Evolutionary conservation across 257 asterid genomes (phyloP).

Genomic region (Gentiana straminea): DNA sequence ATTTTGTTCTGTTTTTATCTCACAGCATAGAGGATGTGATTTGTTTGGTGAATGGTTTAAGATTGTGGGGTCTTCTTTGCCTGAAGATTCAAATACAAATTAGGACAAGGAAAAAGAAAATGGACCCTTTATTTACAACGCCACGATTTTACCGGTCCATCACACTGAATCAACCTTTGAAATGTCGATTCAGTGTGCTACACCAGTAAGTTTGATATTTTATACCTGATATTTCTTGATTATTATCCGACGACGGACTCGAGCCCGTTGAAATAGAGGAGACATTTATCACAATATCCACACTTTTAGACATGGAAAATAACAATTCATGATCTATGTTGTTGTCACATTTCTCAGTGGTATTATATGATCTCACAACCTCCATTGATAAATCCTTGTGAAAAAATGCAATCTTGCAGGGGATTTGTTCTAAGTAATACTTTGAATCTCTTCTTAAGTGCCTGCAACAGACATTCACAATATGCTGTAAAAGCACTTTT

Average conservation of each 20-base stretch:
- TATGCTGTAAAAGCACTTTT: too few species aligned
- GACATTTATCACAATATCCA: constrained; percentile 27
- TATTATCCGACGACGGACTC: constrained; percentile 31
- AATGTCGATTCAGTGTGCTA: too few species aligned
- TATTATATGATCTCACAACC: constrained; percentile 25
- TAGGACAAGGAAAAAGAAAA: too few species aligned
- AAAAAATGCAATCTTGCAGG: constrained; percentile 61
- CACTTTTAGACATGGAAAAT: constrained; percentile 42
- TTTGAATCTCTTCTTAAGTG: constrained; percentile 50
- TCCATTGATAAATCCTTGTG: constrained; percentile 40
- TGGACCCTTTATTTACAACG: too few species aligned
- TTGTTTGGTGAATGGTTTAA: not conserved
- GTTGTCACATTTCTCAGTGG: constrained; percentile 30
- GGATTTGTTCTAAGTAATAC: constrained; percentile 51
- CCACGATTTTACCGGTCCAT: too few species aligned
- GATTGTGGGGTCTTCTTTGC: too few species aligned
- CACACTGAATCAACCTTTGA: too few species aligned
- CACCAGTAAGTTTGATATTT: not conserved
- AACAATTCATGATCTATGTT: constrained; percentile 30
- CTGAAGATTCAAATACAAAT: too few species aligned
- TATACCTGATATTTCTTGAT: constrained; percentile 48
- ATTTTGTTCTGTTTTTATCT: constrained; percentile 49
- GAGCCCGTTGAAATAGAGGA: constrained; percentile 15
- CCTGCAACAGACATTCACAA: constrained; percentile 27
- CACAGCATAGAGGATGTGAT: constrained; percentile 26